These are phyloP conservation scores for Ophiosphaerella herpotricha DNA, from an alignment of 2,329 filamentous ascomycete genomes.

Conservation along the genomic window DNA sequence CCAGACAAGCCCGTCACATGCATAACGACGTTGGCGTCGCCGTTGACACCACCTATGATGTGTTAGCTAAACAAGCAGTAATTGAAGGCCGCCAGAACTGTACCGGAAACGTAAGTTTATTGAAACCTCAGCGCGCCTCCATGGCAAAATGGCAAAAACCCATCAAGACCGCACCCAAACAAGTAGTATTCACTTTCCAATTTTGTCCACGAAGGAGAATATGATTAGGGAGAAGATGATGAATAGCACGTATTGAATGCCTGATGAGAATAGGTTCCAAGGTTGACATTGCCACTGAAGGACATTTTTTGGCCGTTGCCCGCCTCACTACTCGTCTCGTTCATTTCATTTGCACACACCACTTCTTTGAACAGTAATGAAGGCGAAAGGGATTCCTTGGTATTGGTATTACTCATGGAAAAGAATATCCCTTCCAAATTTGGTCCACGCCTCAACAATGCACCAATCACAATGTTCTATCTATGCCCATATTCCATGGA, in stretches of 20 bases:
- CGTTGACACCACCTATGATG: no score
- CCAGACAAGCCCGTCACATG: constrained; percentile 50
- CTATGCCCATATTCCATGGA: no score
- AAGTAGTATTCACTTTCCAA: constrained; percentile 47
- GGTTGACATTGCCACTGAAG: constrained; percentile 38
- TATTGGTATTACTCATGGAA: no score
- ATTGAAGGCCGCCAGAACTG: constrained; percentile 2
- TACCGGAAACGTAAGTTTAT: constrained; percentile 48
- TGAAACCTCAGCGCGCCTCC: constrained; percentile 47
- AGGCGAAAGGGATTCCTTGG: no score
- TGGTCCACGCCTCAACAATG: no score
- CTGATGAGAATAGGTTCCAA: constrained; percentile 36
- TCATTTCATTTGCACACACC: no score
- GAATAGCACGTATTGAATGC: constrained; percentile 50
- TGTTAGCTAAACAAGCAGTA: constrained; percentile 18
- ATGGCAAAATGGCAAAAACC: constrained; percentile 55
- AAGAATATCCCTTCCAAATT: no score
- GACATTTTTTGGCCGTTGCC: no score
- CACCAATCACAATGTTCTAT: no score
- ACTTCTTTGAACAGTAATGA: no score
- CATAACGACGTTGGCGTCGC: constrained; percentile 61
- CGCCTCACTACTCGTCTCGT: no score
- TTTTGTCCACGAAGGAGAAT: constrained; percentile 51
- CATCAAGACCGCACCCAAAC: constrained; percentile 51
- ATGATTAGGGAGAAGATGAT: constrained; percentile 48